These are phyloP conservation scores for Termitomyces sp. DNA, from an alignment of 768 basidiomycete species.

Conservation along the genomic window DNA sequence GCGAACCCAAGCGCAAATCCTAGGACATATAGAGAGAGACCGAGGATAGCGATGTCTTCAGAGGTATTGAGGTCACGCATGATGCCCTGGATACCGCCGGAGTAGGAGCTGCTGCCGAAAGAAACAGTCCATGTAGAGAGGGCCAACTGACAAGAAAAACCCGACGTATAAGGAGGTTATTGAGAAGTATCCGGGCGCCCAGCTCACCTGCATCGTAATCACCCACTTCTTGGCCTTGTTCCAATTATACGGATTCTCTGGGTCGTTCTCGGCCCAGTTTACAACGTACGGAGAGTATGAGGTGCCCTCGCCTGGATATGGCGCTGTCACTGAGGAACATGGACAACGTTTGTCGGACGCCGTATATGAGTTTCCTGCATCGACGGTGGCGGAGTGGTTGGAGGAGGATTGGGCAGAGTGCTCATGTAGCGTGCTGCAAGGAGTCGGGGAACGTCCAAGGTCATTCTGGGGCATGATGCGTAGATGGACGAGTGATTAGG, in stretches of 20 bases:
- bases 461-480: conserved; percentile 14
- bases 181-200: neutral
- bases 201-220: conserved; percentile 48
- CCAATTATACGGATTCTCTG: conserved; percentile 59
- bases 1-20: conserved; percentile 58
- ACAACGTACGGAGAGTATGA: conserved; percentile 48
- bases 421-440: conserved; percentile 19
- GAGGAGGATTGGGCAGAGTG: conserved; percentile 14
- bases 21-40: conserved; percentile 60
- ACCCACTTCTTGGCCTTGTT: conserved; percentile 43
- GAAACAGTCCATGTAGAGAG: conserved; percentile 54
- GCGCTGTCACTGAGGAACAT: conserved; percentile 6
- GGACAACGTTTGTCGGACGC: conserved; percentile 1
- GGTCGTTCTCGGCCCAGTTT: conserved; percentile 48
- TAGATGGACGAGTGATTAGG: neutral
- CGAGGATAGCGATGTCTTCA: conserved; percentile 50
- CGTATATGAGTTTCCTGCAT: neutral
- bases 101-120: conserved; percentile 56
- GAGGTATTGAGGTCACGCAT: conserved; percentile 45
- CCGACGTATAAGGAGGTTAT: conserved; percentile 1
- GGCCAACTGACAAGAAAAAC: conserved; percentile 34
- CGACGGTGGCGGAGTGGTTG: conserved; percentile 1
- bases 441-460: conserved; percentile 16
- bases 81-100: conserved; percentile 45
- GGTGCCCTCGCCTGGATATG: conserved; percentile 46